A percentile compares a stretch with the other conserved stretches of the same genome.
Conservation (phyloP, 2,329 filamentous ascomycete species). For the Cladorrhinum sp. region DNA sequence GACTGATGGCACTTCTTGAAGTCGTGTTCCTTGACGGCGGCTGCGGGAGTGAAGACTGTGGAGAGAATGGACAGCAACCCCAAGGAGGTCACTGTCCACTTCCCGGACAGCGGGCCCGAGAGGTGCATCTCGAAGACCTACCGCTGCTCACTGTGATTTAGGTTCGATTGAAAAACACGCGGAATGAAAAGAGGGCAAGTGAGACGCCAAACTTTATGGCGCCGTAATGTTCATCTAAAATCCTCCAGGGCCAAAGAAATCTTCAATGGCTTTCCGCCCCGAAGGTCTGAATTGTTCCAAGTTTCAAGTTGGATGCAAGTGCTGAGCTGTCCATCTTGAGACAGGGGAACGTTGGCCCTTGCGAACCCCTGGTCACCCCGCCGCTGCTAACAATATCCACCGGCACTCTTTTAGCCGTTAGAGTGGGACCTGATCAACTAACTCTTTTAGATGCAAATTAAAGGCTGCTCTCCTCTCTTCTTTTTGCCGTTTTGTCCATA, state of each 20-base stretch:
- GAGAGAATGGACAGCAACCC: slow-evolving; percentile 57
- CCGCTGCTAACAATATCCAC: not conserved
- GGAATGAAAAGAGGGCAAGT: slow-evolving; percentile 1
- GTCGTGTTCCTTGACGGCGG: slow-evolving; percentile 87
- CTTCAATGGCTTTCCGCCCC: slow-evolving; percentile 12
- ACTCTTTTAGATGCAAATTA: not conserved
- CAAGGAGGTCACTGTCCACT: slow-evolving; percentile 61
- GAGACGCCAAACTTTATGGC: slow-evolving; percentile 5
- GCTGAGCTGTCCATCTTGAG: not conserved
- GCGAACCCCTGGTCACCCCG: not conserved
- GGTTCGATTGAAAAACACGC: slow-evolving; percentile 7
- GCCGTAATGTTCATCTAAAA: slow-evolving; percentile 15
- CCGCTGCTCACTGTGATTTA: slow-evolving; percentile 7
- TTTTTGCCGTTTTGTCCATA: too few relatives aligned
- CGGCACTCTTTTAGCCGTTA: not conserved
- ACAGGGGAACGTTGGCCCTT: not conserved
- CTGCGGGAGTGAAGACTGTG: slow-evolving; percentile 62
- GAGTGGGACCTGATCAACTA: too few relatives aligned
- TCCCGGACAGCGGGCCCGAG: slow-evolving; percentile 49
- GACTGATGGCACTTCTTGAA: slow-evolving; percentile 97
- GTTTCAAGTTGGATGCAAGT: slow-evolving; percentile 1
- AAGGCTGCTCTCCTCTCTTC: too few relatives aligned
- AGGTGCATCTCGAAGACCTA: slow-evolving; percentile 45
- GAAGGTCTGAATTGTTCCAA: not conserved
- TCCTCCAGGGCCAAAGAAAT: slow-evolving; percentile 17